Base-by-base conservation (phyloP, 164 flowering plant genomes). In the Magnolia sinica region DNA sequence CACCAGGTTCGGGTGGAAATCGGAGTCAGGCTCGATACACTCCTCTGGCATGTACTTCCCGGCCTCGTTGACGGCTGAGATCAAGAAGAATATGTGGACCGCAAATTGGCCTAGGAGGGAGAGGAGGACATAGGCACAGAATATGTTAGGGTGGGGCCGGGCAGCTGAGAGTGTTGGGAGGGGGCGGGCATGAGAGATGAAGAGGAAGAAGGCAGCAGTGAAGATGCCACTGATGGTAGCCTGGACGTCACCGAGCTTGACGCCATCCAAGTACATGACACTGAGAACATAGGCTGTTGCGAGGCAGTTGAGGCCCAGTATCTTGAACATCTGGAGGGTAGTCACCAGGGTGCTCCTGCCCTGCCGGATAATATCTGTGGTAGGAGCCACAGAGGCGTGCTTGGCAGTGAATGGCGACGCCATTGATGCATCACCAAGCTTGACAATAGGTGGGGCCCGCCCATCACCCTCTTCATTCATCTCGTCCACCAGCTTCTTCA, bases 351-450 rank as follows among this genome's bases (percentile, higher is more conserved):
- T 95, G 80, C 99, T 95, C 10, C 99, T 89, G 59, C 99, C 98
- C 81, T 95, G 99, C n/a, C 98, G 95, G 72, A 95, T 95, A 52
- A 95, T 88, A 84, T 95, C 99, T 3, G 87, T 87, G 11, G 94
- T 90, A 22, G 98, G 99, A 64, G 92, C 89, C 31, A 95, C 95
- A 50, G 99, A 95, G 55, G 99, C 97, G 83, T 95, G 98, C 83
- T 95, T 95, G 70, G 99, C 99, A 4, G 99, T 92, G 78, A 95
- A 95, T 52, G 99, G 98, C 19, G 99, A 95, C 69, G 98, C 99
- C 99, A 95, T 95, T 19, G 99, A 95, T 13, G 98, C 99, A 83
- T 95, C 99, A 29, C 98, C 99, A 29, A 95, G 96, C 87, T 90
- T 91, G 69, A 95, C 99, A 50, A 93, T 61, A 0, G 98, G 97